Percentiles rank a stretch among this genome's conserved stretches.
Conservation (phyloP, 495 filamentous ascomycete genomes). For the Letharia columbiana region DNA sequence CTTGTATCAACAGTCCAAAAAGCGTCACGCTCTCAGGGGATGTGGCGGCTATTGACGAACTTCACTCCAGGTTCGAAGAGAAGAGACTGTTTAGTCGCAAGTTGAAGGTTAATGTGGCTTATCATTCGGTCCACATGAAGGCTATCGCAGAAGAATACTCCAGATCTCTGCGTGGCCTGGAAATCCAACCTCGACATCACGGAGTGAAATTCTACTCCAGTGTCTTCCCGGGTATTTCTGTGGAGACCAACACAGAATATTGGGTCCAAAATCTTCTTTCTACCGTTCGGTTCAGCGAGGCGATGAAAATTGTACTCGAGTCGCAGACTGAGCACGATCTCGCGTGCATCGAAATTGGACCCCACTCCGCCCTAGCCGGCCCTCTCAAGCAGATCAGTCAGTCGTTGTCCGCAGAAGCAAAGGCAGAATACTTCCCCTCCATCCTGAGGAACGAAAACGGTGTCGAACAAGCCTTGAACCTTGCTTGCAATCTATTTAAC, state of each 20-base stretch:
- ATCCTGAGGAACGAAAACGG: slow-evolving; percentile 1
- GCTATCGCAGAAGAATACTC: slow-evolving; percentile 15
- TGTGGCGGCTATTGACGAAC: slow-evolving; percentile 19
- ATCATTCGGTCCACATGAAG: slow-evolving; percentile 49
- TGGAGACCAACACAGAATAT: slow-evolving; percentile 8
- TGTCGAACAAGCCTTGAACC: not conserved
- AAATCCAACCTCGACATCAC: not conserved
- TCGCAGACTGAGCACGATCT: slow-evolving; percentile 12
- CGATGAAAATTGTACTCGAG: not conserved
- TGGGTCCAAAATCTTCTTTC: slow-evolving; percentile 15
- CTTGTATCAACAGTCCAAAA: slow-evolving; percentile 30
- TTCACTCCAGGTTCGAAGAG: slow-evolving; percentile 14
- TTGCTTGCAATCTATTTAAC: slow-evolving; percentile 13
- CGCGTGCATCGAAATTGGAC: slow-evolving; percentile 42
- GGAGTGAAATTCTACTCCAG: slow-evolving; percentile 5
- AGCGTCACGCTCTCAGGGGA: slow-evolving; percentile 30
- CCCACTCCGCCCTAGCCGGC: slow-evolving; percentile 45
- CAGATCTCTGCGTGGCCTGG: not conserved
- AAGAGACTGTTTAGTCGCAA: slow-evolving; percentile 39
- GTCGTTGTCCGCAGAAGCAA: not conserved
- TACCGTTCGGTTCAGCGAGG: slow-evolving; percentile 16
- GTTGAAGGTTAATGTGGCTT: slow-evolving; percentile 45
- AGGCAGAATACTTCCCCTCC: slow-evolving; percentile 19
- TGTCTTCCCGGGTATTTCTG: slow-evolving; percentile 5
- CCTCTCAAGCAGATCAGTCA: slow-evolving; percentile 46